Evolutionary conservation across 192 early-diverging fungal species (phyloP).

Genomic region (Spizellomyces sp.): DNA sequence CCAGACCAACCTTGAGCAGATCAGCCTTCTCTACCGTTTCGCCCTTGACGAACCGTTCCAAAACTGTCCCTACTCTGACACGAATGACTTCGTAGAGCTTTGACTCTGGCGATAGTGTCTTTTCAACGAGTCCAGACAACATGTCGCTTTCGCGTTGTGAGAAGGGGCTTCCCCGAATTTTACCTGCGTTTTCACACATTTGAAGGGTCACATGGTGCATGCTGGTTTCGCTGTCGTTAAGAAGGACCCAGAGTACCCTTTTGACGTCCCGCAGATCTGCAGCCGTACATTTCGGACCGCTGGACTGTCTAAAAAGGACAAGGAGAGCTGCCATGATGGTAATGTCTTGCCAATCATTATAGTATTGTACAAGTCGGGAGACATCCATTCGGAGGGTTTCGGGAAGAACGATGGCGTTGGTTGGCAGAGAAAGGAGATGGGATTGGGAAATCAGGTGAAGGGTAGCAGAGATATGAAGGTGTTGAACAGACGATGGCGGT

Average conservation of each 20-base stretch:
- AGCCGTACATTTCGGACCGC: slow-evolving; percentile 30
- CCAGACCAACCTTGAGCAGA: slow-evolving; percentile 36
- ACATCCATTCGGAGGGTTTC: slow-evolving; percentile 54
- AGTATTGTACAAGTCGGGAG: slow-evolving; percentile 42
- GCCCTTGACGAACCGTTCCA: slow-evolving; percentile 12
- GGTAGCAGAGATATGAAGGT: slow-evolving; percentile 35
- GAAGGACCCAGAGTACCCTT: slow-evolving; percentile 49
- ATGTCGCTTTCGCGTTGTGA: slow-evolving; percentile 20
- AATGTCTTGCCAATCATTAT: slow-evolving; percentile 61
- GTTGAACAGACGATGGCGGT: slow-evolving; percentile 9
- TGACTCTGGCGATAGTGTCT: slow-evolving; percentile 41
- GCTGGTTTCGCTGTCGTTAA: slow-evolving; percentile 56
- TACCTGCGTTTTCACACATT: slow-evolving; percentile 39
- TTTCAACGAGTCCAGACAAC: slow-evolving; percentile 42
- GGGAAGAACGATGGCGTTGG: slow-evolving; percentile 33
- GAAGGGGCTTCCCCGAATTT: slow-evolving; percentile 39
- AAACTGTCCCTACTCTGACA: slow-evolving; percentile 27
- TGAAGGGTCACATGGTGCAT: slow-evolving; percentile 53
- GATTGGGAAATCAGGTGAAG: slow-evolving; percentile 34
- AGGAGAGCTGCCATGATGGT: slow-evolving; percentile 50
- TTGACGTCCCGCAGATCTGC: slow-evolving; percentile 29
- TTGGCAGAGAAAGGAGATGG: slow-evolving; percentile 19
- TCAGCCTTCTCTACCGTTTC: slow-evolving; percentile 23
- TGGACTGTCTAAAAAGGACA: slow-evolving; percentile 46
- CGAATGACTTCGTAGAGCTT: slow-evolving; percentile 48